Base-by-base conservation (phyloP, 352 stramenopile genomes). In the Globisporangium ultimum region DNA sequence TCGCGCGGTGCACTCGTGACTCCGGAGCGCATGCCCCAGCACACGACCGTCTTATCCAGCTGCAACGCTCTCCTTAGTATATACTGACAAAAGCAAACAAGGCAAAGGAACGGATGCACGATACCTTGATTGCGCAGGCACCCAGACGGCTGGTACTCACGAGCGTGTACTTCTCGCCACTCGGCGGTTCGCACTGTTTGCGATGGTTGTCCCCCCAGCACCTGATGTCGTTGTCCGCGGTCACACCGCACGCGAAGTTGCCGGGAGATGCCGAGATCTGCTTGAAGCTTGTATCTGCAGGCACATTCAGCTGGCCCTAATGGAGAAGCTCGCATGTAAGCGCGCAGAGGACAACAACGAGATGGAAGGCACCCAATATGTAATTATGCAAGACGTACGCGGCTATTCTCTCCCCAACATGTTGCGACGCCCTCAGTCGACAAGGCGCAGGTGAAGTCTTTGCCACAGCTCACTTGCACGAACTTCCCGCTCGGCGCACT, bases 121-220 rank as follows among this genome's bases (percentile, higher is more conserved):
- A 21, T 41, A 84, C 78, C 63, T 82, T 88, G 46, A 89, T 64
- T 6, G 64, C 83, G 45, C 83, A 94, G 12, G 79, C 81, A 18
- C 79, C 68, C 34, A 88, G 64, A 1, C 80, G 70, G 61, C 79
- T 88, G 2, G 79, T 87, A 61, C 78, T 91, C 34, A 89, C 82
- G 32, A 91, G 74, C 13, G 63, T 67, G 56, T 85, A 91, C 48
- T 84, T 75, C 52, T 70, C 64, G 47, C 71, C 65, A 6, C 20
- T 56, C 2, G 84, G 80, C 3, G 80, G 74, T 5, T 60, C 60
- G 15, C 70, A 67, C 67, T 95, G 81, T 8, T 70, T 74, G 42
- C 80, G 76, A 42, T 87, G 69, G 52, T 93, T 89, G 55, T 89
- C 80, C 10, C 84, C 86, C 86, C 86, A 93, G 53, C 86, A 95